phyloP scores from a whole-genome alignment of 179 eudicot genomes.

The Amaranthus tricolor region DNA sequence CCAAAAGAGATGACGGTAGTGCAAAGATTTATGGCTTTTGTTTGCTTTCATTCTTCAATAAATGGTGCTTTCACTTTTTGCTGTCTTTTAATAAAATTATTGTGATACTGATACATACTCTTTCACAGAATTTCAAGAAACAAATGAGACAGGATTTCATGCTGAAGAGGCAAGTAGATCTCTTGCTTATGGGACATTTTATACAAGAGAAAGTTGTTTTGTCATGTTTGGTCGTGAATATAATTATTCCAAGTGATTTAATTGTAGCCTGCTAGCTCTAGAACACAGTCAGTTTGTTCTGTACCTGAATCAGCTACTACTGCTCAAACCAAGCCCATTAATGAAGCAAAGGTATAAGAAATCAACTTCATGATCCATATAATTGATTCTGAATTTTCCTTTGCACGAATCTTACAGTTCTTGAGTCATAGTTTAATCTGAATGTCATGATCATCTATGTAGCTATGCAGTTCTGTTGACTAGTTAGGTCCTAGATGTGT shows the following conservation, averaged over 20 bases:
- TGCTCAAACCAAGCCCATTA: slow-evolving; percentile 20
- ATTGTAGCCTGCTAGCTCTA: slow-evolving; percentile 35
- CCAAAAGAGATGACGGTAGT: not conserved
- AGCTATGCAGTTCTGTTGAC: not conserved
- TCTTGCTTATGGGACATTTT: slow-evolving; percentile 3
- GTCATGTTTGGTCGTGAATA: not conserved
- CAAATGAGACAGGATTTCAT: slow-evolving; percentile 20
- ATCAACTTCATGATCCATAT: not conserved
- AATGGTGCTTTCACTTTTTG: not conserved
- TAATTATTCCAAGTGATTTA: slow-evolving; percentile 10
- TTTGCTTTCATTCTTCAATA: not conserved
- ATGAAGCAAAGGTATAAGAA: slow-evolving; percentile 32
- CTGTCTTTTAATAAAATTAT: slow-evolving; percentile 23
- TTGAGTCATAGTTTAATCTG: not conserved
- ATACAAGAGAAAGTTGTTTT: not conserved
- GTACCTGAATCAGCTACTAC: slow-evolving; percentile 37
- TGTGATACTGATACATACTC: slow-evolving; percentile 13
- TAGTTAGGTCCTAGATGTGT: not conserved
- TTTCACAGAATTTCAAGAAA: slow-evolving; percentile 17
- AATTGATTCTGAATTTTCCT: not conserved
- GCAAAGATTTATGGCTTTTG: not conserved
- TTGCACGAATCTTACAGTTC: not conserved
- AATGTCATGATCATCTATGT: not conserved
- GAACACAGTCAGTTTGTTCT: slow-evolving; percentile 29
- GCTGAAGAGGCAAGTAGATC: slow-evolving; percentile 34